phyloP scores from a whole-genome alignment of 1,139 yeast genomes.

The Saccharomyces hybrid region DNA sequence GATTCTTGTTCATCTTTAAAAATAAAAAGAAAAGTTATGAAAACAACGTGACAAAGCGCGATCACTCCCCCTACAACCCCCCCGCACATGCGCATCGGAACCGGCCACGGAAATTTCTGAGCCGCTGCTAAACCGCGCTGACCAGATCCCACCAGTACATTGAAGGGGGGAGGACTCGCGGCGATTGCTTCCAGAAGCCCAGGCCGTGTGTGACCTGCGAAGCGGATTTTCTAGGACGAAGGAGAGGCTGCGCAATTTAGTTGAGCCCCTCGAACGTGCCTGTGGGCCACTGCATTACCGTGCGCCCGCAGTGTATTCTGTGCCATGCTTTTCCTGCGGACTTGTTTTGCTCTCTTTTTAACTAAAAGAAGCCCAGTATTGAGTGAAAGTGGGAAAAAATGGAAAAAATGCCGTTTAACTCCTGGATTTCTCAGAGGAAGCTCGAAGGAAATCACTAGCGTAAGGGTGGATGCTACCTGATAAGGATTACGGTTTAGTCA shows the following conservation, averaged over 20 bases:
- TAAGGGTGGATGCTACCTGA: neutral
- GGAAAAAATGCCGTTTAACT: neutral
- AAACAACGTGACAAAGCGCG: neutral
- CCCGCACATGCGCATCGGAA: neutral
- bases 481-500: neutral
- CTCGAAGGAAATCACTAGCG: neutral
- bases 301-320: neutral
- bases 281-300: neutral
- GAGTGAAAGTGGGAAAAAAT: neutral
- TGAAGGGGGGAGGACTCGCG: neutral
- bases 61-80: neutral
- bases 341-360: neutral
- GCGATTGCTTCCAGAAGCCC: neutral
- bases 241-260: neutral
- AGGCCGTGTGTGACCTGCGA: neutral
- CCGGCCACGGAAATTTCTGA: neutral
- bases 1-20: neutral
- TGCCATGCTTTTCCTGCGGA: no score
- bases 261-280: neutral
- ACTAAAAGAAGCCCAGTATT: neutral
- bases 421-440: neutral
- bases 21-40: neutral
- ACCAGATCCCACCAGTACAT: neutral
- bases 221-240: neutral
- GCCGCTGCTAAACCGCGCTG: neutral